Evolutionary conservation across 352 stramenopile species (phyloP).

Genomic region (Pythium brachiatum): DNA sequence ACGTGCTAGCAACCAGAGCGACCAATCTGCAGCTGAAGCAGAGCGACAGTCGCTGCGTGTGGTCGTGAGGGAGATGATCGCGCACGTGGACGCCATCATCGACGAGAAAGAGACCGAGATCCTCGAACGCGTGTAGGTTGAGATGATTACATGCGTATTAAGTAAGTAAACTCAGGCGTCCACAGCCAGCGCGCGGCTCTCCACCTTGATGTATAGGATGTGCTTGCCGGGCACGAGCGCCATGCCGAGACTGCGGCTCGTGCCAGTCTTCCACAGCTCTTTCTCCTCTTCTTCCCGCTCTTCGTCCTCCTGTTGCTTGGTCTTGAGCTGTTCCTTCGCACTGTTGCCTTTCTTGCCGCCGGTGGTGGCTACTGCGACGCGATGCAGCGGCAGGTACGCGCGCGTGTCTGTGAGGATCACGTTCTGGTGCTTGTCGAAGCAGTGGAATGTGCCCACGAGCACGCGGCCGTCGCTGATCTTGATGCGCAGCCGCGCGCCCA

Average conservation of each 20-base stretch:
- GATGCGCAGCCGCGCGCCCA: slow-evolving; percentile 54
- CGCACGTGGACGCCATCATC: slow-evolving; percentile 69
- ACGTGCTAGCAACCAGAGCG: slow-evolving; percentile 8
- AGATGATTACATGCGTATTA: neutral
- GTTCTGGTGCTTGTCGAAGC: slow-evolving; percentile 84
- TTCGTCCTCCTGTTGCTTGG: slow-evolving; percentile 4
- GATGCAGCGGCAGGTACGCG: slow-evolving; percentile 48
- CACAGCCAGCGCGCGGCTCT: neutral
- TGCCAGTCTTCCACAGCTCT: slow-evolving; percentile 27
- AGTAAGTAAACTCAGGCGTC: neutral
- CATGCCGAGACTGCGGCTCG: slow-evolving; percentile 62
- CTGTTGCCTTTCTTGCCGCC: slow-evolving; percentile 28
- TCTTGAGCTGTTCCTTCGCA: slow-evolving; percentile 3
- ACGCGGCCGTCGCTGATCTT: slow-evolving; percentile 73
- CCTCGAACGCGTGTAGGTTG: slow-evolving; percentile 38
- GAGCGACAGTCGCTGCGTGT: slow-evolving; percentile 23
- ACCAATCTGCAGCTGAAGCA: slow-evolving; percentile 5
- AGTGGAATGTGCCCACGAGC: slow-evolving; percentile 65
- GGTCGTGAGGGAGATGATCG: slow-evolving; percentile 72
- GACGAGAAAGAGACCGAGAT: slow-evolving; percentile 62
- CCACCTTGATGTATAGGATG: slow-evolving; percentile 73
- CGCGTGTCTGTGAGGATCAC: slow-evolving; percentile 70
- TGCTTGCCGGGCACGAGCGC: slow-evolving; percentile 76
- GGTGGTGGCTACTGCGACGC: neutral
- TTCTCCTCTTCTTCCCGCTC: slow-evolving; percentile 36